Conservation (phyloP, 805 yeast genomes). For the Candida ascalaphidarum region DNA sequence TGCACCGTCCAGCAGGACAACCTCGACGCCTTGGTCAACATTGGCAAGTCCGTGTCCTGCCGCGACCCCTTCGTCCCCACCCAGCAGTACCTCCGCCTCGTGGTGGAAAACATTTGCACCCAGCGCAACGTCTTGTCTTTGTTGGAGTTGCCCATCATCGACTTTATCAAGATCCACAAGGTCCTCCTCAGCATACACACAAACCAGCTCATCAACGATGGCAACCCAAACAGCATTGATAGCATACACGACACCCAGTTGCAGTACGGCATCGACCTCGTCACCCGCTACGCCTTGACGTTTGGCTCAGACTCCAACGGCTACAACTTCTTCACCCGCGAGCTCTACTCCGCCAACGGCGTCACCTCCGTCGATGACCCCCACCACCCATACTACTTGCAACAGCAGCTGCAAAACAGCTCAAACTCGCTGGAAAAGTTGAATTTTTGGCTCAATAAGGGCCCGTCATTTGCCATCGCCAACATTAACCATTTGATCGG, state of each 20-base stretch:
- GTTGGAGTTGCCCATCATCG: constrained; percentile 52
- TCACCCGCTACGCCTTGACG: constrained; percentile 55
- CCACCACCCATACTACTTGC: constrained; percentile 24
- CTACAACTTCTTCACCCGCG: constrained; percentile 49
- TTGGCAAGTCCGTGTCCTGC: constrained; percentile 73
- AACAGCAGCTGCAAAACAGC: constrained; percentile 12
- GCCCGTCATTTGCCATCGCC: constrained; percentile 67
- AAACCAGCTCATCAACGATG: background rate
- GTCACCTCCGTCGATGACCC: constrained; percentile 19
- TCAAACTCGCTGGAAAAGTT: constrained; percentile 36
- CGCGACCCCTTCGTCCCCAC: constrained; percentile 82
- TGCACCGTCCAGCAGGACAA: constrained; percentile 78
- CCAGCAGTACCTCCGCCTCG: constrained; percentile 65
- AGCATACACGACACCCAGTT: constrained; percentile 36
- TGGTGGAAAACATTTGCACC: constrained; percentile 71
- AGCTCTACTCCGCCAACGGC: constrained; percentile 19
- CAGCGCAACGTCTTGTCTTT: constrained; percentile 51
- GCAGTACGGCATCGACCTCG: constrained; percentile 50
- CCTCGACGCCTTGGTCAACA: constrained; percentile 68
- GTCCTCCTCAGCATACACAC: constrained; percentile 47
- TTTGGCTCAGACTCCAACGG: constrained; percentile 63
- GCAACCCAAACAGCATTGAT: constrained; percentile 9
- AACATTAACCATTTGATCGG: constrained; percentile 71
- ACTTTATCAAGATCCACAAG: constrained; percentile 59
- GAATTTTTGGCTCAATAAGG: constrained; percentile 71